These are phyloP conservation scores for Cryptococcus hybrid DNA, from an alignment of 1,284 basidiomycete genomes.

Conservation along the genomic window DNA sequence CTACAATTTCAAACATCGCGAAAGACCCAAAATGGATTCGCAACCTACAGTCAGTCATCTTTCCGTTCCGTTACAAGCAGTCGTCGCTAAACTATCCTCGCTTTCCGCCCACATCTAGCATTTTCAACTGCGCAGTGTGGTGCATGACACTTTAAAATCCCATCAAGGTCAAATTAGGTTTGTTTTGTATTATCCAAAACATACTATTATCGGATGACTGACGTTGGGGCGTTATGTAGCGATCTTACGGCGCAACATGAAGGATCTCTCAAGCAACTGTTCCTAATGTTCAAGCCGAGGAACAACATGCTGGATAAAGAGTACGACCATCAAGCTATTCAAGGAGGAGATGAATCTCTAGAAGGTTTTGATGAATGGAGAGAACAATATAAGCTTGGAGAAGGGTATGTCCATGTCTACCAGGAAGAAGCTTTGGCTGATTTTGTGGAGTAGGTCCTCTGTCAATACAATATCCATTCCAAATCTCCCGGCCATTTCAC, in stretches of 20 bases:
- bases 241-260: constrained; percentile 31
- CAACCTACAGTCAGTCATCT: constrained; percentile 23
- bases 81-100: neutral
- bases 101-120: constrained; percentile 6
- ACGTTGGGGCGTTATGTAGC: constrained; percentile 7
- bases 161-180: constrained; percentile 24
- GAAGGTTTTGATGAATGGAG: constrained; percentile 33
- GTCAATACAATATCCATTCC: constrained; percentile 30
- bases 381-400: constrained; percentile 28
- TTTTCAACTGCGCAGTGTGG: constrained; percentile 24
- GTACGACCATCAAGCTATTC: neutral
- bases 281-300: constrained; percentile 29
- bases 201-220: neutral
- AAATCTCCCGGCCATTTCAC: constrained; percentile 27
- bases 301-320: constrained; percentile 19
- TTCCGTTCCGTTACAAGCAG: neutral
- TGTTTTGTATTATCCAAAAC: neutral
- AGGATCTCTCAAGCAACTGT: constrained; percentile 26
- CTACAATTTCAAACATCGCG: neutral
- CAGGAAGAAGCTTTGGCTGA: neutral
- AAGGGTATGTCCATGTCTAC: constrained; percentile 17
- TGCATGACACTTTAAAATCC: constrained; percentile 28
- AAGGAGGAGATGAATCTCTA: constrained; percentile 12
- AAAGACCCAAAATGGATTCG: constrained; percentile 17
- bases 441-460: constrained; percentile 14